Conservation (phyloP, 257 asterid species). For the Solanum chmielewskii region DNA sequence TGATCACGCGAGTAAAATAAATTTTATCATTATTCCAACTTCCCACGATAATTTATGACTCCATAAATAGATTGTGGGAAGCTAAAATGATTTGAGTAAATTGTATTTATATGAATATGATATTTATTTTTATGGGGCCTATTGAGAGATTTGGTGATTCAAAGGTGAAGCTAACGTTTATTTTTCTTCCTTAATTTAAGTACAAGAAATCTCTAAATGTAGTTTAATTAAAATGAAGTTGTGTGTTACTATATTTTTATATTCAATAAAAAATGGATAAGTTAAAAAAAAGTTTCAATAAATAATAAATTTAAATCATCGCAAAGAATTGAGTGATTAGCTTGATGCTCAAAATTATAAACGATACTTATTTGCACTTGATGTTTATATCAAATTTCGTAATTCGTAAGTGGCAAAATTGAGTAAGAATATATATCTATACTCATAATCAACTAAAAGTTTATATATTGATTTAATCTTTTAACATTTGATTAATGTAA, state of each 20-base stretch:
- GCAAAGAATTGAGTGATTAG: background rate
- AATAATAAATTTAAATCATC: background rate
- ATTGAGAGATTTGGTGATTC: background rate
- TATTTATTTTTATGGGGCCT: background rate
- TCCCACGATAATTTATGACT: background rate
- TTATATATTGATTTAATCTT: background rate
- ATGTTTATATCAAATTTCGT: too few relatives aligned
- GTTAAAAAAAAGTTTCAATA: too few relatives aligned
- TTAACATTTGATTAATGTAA: background rate
- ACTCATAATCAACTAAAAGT: background rate
- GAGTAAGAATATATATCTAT: too few relatives aligned
- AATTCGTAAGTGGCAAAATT: background rate
- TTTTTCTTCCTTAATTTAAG: background rate
- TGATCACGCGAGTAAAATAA: fast-evolving
- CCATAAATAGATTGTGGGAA: background rate
- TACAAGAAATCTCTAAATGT: background rate
- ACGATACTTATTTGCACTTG: too few relatives aligned
- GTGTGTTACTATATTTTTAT: background rate
- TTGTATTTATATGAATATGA: background rate
- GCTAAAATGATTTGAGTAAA: background rate
- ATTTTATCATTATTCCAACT: background rate
- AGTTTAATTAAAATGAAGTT: background rate
- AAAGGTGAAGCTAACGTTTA: background rate
- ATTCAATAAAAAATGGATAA: background rate
- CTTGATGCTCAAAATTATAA: too few relatives aligned